Base-by-base conservation (phyloP, 2,329 filamentous ascomycete genomes). In the Paraphaeosphaeria minitans region DNA sequence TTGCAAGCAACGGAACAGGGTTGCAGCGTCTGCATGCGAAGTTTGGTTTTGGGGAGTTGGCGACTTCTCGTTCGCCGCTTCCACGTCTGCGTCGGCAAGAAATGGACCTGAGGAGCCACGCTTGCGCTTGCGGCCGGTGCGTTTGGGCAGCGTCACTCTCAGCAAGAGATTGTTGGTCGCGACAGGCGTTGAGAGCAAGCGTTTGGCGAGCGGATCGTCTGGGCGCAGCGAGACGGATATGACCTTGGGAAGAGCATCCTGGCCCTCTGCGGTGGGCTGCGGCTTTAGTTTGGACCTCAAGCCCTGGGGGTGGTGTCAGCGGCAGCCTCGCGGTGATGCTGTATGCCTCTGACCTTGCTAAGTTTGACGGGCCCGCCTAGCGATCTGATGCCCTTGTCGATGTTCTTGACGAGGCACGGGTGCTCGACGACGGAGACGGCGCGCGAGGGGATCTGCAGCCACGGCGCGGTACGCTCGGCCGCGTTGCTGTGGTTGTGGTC, bases 121-220 rank as follows among this genome's bases (percentile, higher is more conserved):
- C 79, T 93, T 97, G 58, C 93, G 86, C 77, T 91, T 96, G 60
- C 92, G 86, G 3, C 93, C 93, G 2, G 93, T 97, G 56, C 92
- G 83, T 75, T 89, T 95, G 0, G 95, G 94, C 0, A 98, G 87
- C 0, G 89, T 93, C 56, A 99, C 84, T 74, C 93, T 93, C 54
- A 99, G 82, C 21, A 98, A 83, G 21, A 98, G 80, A 71, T 97
- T 96, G 72, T 93, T 91, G 10, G 92, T 90, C 21, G 85, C 79
- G 33, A 89, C 85, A 71, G 89, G 90, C 43, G 89, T 88, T 8
- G 94, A 97, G 66, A 89, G 82, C 60, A 97, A 81, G 9, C 91
- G 91, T 66, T 90, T 89, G 68, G 90, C 88, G 69, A 92, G 87
- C 2, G 89, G 89, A 75, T 96, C 92, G 63, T 92, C 85, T 24